Percentiles rank a stretch among this genome's conserved stretches.
phyloP scores from a whole-genome alignment of 169 alveolate species.

The Theileria equi region DNA sequence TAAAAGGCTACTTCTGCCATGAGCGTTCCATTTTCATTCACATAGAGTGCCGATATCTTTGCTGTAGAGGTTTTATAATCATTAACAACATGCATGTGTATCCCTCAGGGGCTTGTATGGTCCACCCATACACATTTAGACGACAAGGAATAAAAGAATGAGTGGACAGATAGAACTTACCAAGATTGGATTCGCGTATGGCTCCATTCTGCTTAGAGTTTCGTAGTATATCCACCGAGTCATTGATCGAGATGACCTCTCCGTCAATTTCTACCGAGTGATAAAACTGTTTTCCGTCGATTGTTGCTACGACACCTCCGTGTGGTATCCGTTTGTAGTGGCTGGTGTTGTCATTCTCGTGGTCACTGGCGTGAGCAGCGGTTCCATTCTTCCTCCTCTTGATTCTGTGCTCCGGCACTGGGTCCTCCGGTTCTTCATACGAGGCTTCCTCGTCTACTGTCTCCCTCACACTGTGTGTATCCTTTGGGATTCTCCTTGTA shows the following conservation, averaged over 20 bases:
- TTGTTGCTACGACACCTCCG: slow-evolving; percentile 41
- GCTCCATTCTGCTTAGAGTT: slow-evolving; percentile 1
- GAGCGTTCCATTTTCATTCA: slow-evolving; percentile 28
- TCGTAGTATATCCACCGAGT: slow-evolving; percentile 49
- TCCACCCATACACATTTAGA: neutral
- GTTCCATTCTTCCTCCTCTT: neutral
- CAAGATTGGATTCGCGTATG: slow-evolving; percentile 26
- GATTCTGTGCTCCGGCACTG: neutral
- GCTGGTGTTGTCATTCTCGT: too few species aligned
- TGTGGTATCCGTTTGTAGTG: slow-evolving; percentile 9
- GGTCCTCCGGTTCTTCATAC: too few species aligned
- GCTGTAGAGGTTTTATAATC: slow-evolving; percentile 7
- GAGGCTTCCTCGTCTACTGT: too few species aligned
- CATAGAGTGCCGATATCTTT: slow-evolving; percentile 59
- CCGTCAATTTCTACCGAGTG: slow-evolving; percentile 12
- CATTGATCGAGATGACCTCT: slow-evolving; percentile 41
- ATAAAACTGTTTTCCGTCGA: slow-evolving; percentile 62
- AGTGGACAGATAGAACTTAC: slow-evolving; percentile 3
- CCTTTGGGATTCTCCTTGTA: too few species aligned
- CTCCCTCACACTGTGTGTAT: too few species aligned
- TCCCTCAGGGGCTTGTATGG: neutral
- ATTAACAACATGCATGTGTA: neutral
- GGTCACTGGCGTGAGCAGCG: slow-evolving; percentile 4
- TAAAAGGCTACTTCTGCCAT: slow-evolving; percentile 57
- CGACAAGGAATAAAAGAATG: too few species aligned